Evolutionary conservation across 2,329 filamentous ascomycete genomes (phyloP).

Genomic region (Xylogone sp.): DNA sequence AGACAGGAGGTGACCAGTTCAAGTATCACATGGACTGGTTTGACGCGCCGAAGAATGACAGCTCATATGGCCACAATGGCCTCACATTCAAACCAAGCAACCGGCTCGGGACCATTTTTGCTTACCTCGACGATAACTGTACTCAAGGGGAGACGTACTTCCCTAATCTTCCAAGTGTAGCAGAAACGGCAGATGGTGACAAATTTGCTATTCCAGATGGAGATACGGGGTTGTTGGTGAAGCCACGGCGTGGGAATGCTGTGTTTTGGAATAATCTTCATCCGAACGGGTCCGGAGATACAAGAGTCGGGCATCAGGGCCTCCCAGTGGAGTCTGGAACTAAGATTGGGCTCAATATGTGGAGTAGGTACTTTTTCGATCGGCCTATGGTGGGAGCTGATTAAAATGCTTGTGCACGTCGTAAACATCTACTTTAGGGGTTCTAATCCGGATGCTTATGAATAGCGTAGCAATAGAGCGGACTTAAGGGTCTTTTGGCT

Average conservation of each 20-base stretch:
- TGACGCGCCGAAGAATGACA: slow-evolving; percentile 2
- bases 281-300: slow-evolving; percentile 47
- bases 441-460: too few species aligned
- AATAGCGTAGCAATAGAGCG: too few species aligned
- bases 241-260: slow-evolving; percentile 50
- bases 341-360: slow-evolving; percentile 60
- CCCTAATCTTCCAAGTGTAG: too few species aligned
- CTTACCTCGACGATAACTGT: slow-evolving; percentile 49
- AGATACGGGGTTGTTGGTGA: slow-evolving; percentile 48
- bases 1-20: slow-evolving; percentile 53
- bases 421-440: too few species aligned
- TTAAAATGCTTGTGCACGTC: too few species aligned
- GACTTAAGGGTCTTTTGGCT: too few species aligned
- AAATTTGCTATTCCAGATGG: too few species aligned
- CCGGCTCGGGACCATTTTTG: slow-evolving; percentile 52
- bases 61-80: too few species aligned
- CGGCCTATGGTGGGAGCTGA: too few species aligned
- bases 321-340: slow-evolving; percentile 51
- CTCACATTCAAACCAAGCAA: too few species aligned
- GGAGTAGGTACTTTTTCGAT: slow-evolving; percentile 32
- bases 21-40: slow-evolving; percentile 55
- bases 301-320: slow-evolving; percentile 55
- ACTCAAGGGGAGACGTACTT: too few species aligned
- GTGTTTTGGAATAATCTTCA: slow-evolving; percentile 59
- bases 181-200: slow-evolving; percentile 45